phyloP scores from a whole-genome alignment of 768 basidiomycete genomes.

The Lactifluus subvellereus region DNA sequence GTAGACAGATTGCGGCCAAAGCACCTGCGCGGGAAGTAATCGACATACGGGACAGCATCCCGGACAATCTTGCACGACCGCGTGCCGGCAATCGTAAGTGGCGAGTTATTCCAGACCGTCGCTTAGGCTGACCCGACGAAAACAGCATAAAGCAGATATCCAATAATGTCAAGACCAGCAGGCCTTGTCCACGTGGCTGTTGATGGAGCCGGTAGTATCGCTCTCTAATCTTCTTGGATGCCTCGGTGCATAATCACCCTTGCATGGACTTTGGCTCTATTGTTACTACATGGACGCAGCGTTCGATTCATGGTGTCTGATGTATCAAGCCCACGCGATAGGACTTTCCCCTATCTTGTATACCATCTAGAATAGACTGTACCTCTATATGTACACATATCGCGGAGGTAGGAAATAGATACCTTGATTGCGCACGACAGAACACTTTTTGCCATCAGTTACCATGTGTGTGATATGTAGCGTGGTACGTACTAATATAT shows the following conservation, averaged over 20 bases:
- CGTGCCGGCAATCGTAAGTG: slow-evolving; percentile 16
- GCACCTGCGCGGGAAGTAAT: slow-evolving; percentile 10
- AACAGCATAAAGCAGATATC: background rate
- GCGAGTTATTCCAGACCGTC: background rate
- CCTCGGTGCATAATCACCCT: background rate
- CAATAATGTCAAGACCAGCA: slow-evolving; percentile 9
- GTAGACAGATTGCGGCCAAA: slow-evolving; percentile 18
- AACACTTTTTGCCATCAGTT: too few relatives aligned
- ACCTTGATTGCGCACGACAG: too few relatives aligned
- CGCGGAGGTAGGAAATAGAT: too few relatives aligned
- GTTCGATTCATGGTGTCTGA: background rate
- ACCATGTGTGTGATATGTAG: background rate
- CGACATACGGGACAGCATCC: slow-evolving; percentile 10
- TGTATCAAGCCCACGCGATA: background rate
- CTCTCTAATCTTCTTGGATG: background rate
- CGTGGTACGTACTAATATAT: background rate
- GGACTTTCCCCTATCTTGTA: background rate
- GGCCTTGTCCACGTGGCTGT: slow-evolving; percentile 16
- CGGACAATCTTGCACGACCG: slow-evolving; percentile 9
- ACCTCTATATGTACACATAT: background rate
- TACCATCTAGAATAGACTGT: background rate
- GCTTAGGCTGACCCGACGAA: background rate
- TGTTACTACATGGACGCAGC: background rate
- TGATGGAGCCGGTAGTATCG: background rate
- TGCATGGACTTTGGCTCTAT: background rate